Base-by-base conservation (phyloP, 129 eudicot species). In the Oenanthe sinensis region DNA sequence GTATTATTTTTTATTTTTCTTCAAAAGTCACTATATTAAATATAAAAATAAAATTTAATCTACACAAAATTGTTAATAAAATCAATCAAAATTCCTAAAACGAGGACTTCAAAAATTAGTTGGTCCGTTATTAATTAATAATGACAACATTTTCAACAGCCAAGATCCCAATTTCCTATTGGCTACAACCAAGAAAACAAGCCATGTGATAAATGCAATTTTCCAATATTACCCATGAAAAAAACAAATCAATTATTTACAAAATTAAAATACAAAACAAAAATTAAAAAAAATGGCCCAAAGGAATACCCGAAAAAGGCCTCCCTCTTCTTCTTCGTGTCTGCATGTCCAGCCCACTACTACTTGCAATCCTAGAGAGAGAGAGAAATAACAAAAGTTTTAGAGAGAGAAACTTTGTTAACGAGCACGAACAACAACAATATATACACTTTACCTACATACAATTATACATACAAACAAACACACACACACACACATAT, bases 291-390 rank as follows among this genome's bases (percentile, higher is more conserved):
- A 45, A 37, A 75, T 77, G 79, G 86, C 88, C 88, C 86, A 87
- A 87, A 50, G 71, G 26, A 72, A 14, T 47, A 48, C 52, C 52
- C 52, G 52, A 71, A 75, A 81, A 58, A 84, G 81, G 86, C 85
- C 52, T 48, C 52, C 2, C 15, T 82, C 77, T 65, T 77, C 79
- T 19, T 82, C 83, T 77, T 74, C 79, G 90, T 80, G 82, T 55
- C 65, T 89, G 90, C 90, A 89, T 87, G 89, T 73, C 91, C 91
- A 87, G 89, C 93, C 93, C 93, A 89, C 85, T 84, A 75, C 81
- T 81, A 82, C 87, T 68, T 33, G 13, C 84, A 78, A 84, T 63
- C 46, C 49, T 78, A 84, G 91, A 84, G 90, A 79, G 91, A 84
- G 90, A 79, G 88, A 87, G 86, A 79, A 75, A 84, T 19, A 48